Base-by-base conservation (phyloP, 106 monocot genomes). In the Triglochin maritima region DNA sequence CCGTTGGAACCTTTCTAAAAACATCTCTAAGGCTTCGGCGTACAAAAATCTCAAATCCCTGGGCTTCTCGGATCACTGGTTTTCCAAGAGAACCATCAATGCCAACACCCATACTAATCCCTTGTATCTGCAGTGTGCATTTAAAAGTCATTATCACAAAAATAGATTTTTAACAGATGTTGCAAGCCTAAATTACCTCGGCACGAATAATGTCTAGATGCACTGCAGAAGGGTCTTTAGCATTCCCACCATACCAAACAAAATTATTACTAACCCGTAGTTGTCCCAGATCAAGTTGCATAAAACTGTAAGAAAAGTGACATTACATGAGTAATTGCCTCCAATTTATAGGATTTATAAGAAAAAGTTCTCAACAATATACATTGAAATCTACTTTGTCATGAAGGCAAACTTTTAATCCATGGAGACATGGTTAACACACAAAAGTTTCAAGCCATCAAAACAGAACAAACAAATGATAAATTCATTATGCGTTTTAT, bases 261-360 rank as follows among this genome's bases (percentile, higher is more conserved):
- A 96, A 88, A 51, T 52, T 71, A 69, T 96, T 96, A 44, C 65
- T 74, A 46, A 96, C 76, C 55, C 78, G 74, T 56, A 96, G 74
- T 75, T 88, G 81, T 9, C 95, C 95, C 17, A 96, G 79, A 79
- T 96, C 95, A 76, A 96, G 87, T 81, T 90, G 85, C 71, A 96
- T 83, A 76, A 80, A 96, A 72, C 95, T 96, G 69, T 14, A 3
- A 16, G 47, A 78, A 57, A 49, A 41, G 41, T 50, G 8, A 29
- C 9, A 29, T 1, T 63, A 69, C 9, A 78, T 56, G 14, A 60
- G 3, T 15, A 29, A 9, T 17, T 13, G n/a, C n/a, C n/a, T n/a
- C n/a, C n/a, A n/a, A n/a, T n/a, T n/a, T n/a, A n/a, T n/a, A n/a
- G n/a, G n/a, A n/a, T n/a, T n/a, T n/a, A n/a, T n/a, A n/a, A n/a